Evolutionary conservation across 2,329 filamentous ascomycete genomes (phyloP).

Genomic region (Monilinia aucupariae): DNA sequence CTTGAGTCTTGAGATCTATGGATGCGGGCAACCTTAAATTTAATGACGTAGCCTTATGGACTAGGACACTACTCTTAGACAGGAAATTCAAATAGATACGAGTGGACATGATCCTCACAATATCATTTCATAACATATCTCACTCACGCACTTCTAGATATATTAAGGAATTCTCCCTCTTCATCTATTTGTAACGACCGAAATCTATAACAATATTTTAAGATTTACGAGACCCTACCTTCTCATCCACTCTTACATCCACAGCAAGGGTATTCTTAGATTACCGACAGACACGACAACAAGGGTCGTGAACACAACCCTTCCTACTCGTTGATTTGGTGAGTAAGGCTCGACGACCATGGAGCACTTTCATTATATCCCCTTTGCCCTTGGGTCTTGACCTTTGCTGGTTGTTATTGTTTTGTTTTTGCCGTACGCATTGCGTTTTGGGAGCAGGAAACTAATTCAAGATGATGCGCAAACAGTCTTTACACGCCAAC

Average conservation of each 20-base stretch:
- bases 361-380: background rate
- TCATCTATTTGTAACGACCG: background rate
- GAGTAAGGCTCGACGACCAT: background rate
- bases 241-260: background rate
- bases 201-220: background rate
- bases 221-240: too few relatives aligned
- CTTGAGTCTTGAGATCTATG: background rate
- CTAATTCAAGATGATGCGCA: constrained; percentile 26
- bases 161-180: too few relatives aligned
- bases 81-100: background rate
- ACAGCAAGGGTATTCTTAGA: constrained; percentile 3
- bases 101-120: background rate
- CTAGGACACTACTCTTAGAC: too few relatives aligned
- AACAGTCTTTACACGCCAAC: constrained; percentile 21
- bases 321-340: background rate
- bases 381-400: background rate
- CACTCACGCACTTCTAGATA: too few relatives aligned
- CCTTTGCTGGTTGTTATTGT: background rate
- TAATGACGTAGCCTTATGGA: background rate
- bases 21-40: too few relatives aligned
- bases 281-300: constrained; percentile 4
- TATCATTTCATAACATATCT: background rate
- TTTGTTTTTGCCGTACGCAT: too few relatives aligned
- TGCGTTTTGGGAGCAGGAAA: background rate
- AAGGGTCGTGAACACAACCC: background rate